Base-by-base conservation (phyloP, 768 basidiomycete species). In the Leccinum obscurum region DNA sequence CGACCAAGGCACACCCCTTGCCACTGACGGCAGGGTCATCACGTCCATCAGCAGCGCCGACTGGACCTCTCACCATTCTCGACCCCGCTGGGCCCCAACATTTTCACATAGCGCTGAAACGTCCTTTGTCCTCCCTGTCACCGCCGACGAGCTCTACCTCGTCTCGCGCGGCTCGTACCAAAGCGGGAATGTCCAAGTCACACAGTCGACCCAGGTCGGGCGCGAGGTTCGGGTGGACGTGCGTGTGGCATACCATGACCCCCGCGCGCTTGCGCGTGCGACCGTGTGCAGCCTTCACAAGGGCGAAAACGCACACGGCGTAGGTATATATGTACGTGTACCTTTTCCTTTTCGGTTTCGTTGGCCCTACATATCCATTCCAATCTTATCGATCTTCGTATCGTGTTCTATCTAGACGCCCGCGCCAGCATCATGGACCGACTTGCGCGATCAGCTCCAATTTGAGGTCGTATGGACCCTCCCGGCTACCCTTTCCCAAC, bases 301-400 rank as follows among this genome's bases (percentile, higher is more conserved):
- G 35, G 57, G 55, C 7, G 68, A 67, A 24, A 63, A 68, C 9
- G 60, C 69, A 41, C 59, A 73, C 39, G 78, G 77, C 20, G 64
- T 79, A 14, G 78, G 78, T 0, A 71, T 80, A 57, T 79, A 71
- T 46, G 80, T 77, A 56, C 28, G 52, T 17, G 13, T 53, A 32
- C 28, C n/a, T 22, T 11, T 48, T 48, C n/a, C 22, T 22, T 22
- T 48, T 22, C 0, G 17, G 4, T 44, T 5, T n/a, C 4, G 15
- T 39, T 17, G 15, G 15, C 17, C 7, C 41, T 7, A 10, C n/a
- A n/a, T 10, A 10, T 44, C 2, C 41, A 8, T 17, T 41, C 17
- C 17, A 41, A 41, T 41, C 39, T 41, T 17, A 44, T 44, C 41
- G 10, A 44, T 44, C 41, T 20, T 44, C n/a, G n/a, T 20, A 10